Base-by-base conservation (phyloP, 202 grass and related monocot genomes). In the Setaria italica region DNA sequence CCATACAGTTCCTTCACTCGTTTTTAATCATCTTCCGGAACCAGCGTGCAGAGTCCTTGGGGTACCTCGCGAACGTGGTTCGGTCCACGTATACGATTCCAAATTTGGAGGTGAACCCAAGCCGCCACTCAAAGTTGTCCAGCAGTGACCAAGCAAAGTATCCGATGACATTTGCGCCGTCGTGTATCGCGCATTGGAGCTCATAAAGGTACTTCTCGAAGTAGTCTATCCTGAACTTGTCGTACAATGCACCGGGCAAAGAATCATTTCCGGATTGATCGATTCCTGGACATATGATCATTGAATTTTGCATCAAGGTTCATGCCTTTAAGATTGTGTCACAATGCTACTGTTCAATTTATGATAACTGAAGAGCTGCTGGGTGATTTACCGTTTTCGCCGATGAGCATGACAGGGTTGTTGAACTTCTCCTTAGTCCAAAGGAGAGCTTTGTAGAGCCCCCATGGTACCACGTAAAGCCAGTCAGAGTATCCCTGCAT, bases 401-500 rank as follows among this genome's bases (percentile, higher is more conserved):
- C 47, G 59, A 94, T 86, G 79, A 94, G 87, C 19, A 97, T 88
- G 6, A 85, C 29, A 0, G 91, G 91, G 67, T 90, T 82, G 72
- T 78, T 85, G 76, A 87, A 97, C 59, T 90, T 90, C 70, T 97
- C 89, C 80, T 97, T 97, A 21, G 93, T 89, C 76, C 93, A 90
- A n/a, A 87, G 79, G n/a, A 97, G 80, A 50, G 88, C 94, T 34
- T 93, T 89, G 86, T 97, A 97, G 70, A 97, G 83, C 1, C 94
- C 91, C 85, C 89, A 88, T 1, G 91, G 91, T 39, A 97, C 91
- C 20, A 94, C 89, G n/a, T 94, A 97, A 48, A 97, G 80, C 94
- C 94, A 94, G 13, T 90, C 72, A 1, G 91, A 94, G 75, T 87
- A 70, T 1, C 80, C 94, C 94, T 97, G 80, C 29, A 54, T 33